Evolutionary conservation across 1,284 basidiomycete species (phyloP), one percentile per base, ranked within the genome.

Genomic region (Stereum hirsutum): DNA sequence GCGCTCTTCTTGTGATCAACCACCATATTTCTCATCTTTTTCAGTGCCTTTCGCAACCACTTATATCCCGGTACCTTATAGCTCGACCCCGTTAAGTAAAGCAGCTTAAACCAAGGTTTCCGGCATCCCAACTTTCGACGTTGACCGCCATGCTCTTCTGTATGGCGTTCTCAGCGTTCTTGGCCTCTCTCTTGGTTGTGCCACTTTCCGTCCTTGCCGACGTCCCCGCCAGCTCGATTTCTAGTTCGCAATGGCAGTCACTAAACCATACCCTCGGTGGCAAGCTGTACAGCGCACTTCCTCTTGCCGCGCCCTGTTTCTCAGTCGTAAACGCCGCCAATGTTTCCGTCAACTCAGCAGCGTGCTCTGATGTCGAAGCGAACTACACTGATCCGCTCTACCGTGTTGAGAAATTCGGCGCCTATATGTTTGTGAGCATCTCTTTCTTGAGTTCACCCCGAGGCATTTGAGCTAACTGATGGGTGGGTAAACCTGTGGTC

Each of bases 251-350:
- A 46, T 56, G 52, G 54, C 31, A 33, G 21, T 36, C 47, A 28
- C 53, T 65, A 30, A 64, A 64, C 43, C n/a, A 45, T 4, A 56
- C 57, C 5, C 50, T 65, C 20, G 55, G 51, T 6, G 63, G 62
- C 15, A 53, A 58, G 32, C 55, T 65, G 4, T 41, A 55, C 26
- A 24, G 41, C 5, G 55, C 54, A 0, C 42, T 48, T 10, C 64
- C 63, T 0, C 51, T 62, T 25, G 56, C 56, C 15, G 49, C 49
- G 3, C 53, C 60, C 1, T 66, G 64, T 40, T 66, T 42, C 41
- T 24, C 17, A 14, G 24, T 42, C 31, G 41, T 42, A n/a, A 34
- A 64, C 45, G 54, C 54, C 4, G 44, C 32, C 5, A 56, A 57
- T 33, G 48, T 60, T n/a, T 58, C 42, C 3, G 46, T 49, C 4